A percentile compares a stretch with the other conserved stretches of the same genome.
Conservation (phyloP, 2,329 filamentous ascomycete species). For the Domatiomyces globalis region DNA sequence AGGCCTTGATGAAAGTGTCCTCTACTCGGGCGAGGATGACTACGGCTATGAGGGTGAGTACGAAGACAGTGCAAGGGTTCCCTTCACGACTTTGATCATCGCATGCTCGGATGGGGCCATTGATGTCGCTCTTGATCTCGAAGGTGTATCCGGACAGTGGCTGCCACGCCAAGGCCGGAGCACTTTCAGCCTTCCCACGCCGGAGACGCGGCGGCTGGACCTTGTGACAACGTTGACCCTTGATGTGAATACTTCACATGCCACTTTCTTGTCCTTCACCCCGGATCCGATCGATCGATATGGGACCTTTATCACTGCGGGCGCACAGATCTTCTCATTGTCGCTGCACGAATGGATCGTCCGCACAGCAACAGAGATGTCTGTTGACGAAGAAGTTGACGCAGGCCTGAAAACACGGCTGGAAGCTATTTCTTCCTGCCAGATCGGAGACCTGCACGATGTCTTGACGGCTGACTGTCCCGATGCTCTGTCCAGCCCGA, state of each 20-base stretch:
- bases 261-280: slow-evolving; percentile 30
- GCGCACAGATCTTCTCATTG: slow-evolving; percentile 39
- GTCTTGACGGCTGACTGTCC: slow-evolving; percentile 23
- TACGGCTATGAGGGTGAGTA: slow-evolving; percentile 26
- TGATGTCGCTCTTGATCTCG: slow-evolving; percentile 46
- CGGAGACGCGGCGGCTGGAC: slow-evolving; percentile 25
- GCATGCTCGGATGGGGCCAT: slow-evolving; percentile 42
- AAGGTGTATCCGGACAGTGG: slow-evolving; percentile 50
- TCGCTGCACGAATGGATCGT: slow-evolving; percentile 44
- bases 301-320: slow-evolving; percentile 44
- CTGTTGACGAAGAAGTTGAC: slow-evolving; percentile 23
- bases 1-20: slow-evolving; percentile 37
- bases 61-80: slow-evolving; percentile 34
- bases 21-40: slow-evolving; percentile 39
- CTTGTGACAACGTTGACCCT: slow-evolving; percentile 33
- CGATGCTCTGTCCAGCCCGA: not conserved
- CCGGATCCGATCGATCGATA: slow-evolving; percentile 42
- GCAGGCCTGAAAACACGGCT: slow-evolving; percentile 43
- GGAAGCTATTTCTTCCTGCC: slow-evolving; percentile 39
- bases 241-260: slow-evolving; percentile 22
- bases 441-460: slow-evolving; percentile 35
- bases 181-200: slow-evolving; percentile 28
- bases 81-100: slow-evolving; percentile 44
- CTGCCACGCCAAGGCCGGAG: slow-evolving; percentile 35
- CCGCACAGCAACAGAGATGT: slow-evolving; percentile 42